Evolutionary conservation across 202 grass and related monocot species (phyloP).

Genomic region (Zoysia matrella): DNA sequence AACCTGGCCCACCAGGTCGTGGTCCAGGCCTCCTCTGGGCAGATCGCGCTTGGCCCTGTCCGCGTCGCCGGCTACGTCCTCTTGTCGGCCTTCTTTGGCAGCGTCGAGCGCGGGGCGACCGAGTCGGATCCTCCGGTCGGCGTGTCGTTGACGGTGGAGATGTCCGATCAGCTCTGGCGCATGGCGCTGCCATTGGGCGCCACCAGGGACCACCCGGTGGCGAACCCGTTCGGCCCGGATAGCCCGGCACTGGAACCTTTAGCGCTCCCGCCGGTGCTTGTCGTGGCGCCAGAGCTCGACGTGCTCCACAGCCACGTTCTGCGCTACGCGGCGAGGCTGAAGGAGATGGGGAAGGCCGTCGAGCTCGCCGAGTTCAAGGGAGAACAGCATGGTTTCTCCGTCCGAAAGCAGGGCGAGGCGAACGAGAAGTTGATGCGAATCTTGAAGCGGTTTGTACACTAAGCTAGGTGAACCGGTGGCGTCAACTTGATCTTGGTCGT

Average conservation of each 20-base stretch:
- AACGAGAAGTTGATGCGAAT: not conserved
- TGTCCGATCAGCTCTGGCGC: constrained; percentile 57
- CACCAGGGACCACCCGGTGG: constrained; percentile 40
- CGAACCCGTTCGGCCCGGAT: constrained; percentile 31
- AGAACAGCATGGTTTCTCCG: constrained; percentile 52
- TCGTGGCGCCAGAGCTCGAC: constrained; percentile 41
- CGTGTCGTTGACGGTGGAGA: constrained; percentile 19
- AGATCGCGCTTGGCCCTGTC: not conserved
- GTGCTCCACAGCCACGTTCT: constrained; percentile 38
- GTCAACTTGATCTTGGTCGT: no score
- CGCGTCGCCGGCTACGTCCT: constrained; percentile 50
- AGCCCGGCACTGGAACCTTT: constrained; percentile 3
- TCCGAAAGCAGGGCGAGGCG: not conserved
- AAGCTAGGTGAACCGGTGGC: not conserved
- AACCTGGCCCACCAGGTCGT: constrained; percentile 64
- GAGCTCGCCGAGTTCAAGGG: constrained; percentile 47
- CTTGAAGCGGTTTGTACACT: not conserved
- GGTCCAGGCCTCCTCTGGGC: not conserved
- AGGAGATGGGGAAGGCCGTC: constrained; percentile 40
- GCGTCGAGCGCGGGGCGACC: constrained; percentile 33
- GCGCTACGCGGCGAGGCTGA: constrained; percentile 47
- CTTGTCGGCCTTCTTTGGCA: constrained; percentile 47
- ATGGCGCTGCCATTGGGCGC: constrained; percentile 49
- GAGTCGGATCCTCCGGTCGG: constrained; percentile 31
- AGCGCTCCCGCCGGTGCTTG: constrained; percentile 39